Conservation (phyloP, 2,329 filamentous ascomycete genomes). For the Penicillium sp. region DNA sequence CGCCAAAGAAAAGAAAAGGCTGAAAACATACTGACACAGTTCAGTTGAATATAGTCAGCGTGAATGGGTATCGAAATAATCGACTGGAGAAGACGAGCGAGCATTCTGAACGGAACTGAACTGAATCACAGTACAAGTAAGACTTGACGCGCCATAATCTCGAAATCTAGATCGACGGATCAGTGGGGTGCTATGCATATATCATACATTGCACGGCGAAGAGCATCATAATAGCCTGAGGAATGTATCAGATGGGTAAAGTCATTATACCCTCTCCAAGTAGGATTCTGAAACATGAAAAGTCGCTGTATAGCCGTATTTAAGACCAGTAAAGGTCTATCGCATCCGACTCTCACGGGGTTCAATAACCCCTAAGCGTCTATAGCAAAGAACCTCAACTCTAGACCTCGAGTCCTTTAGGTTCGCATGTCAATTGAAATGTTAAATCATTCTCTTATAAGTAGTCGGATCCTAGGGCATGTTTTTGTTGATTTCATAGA, state of each 20-base stretch:
- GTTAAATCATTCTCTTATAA: neutral
- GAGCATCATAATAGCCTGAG: neutral
- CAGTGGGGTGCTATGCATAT: neutral
- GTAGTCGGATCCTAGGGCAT: neutral
- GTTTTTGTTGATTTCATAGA: slow-evolving; percentile 16
- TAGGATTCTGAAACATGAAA: neutral
- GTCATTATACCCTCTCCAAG: neutral
- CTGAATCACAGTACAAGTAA: neutral
- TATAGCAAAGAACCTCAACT: neutral
- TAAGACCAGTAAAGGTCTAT: neutral
- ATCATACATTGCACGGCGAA: neutral
- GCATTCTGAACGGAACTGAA: neutral
- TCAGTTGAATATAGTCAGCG: neutral
- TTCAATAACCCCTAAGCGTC: neutral
- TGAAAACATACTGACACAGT: neutral
- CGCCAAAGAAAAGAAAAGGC: neutral
- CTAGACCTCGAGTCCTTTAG: neutral
- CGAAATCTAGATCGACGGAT: neutral
- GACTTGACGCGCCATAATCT: neutral
- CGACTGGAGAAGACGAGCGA: neutral
- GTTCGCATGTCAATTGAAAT: neutral
- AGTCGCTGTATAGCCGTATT: neutral
- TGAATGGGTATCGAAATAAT: neutral
- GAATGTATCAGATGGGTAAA: neutral
- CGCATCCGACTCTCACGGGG: neutral